Evolutionary conservation across 1,284 basidiomycete genomes (phyloP).

Genomic region (Cerrena zonata): DNA sequence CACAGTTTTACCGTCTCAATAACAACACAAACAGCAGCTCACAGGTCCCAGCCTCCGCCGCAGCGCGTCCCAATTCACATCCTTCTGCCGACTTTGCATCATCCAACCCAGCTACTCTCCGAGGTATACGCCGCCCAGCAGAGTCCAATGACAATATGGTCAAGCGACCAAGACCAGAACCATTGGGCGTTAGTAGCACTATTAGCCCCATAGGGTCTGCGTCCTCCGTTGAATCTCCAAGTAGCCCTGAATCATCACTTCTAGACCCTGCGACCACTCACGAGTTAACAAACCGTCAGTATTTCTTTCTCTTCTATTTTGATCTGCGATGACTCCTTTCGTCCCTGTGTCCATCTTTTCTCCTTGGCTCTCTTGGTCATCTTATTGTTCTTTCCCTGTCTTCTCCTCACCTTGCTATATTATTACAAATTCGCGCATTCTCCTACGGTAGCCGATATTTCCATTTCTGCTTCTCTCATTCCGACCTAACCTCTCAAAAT

Average conservation of each 20-base stretch:
- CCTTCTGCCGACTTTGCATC: slow-evolving; percentile 6
- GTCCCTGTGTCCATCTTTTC: too few species aligned
- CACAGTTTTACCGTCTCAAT: not conserved
- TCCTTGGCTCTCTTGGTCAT: too few species aligned
- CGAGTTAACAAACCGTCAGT: slow-evolving; percentile 69
- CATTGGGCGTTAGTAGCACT: slow-evolving; percentile 9
- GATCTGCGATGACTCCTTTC: slow-evolving; percentile 12
- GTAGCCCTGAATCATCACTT: slow-evolving; percentile 13
- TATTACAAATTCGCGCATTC: too few species aligned
- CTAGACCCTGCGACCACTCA: slow-evolving; percentile 61
- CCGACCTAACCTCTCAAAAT: not conserved
- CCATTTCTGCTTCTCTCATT: not conserved
- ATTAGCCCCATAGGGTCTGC: slow-evolving; percentile 37
- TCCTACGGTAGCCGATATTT: slow-evolving; percentile 1
- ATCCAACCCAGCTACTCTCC: not conserved
- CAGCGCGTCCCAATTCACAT: too few species aligned
- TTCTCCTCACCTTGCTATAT: too few species aligned
- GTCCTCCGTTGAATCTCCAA: slow-evolving; percentile 26
- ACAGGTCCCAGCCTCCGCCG: too few species aligned
- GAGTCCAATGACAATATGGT: slow-evolving; percentile 16
- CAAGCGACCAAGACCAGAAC: slow-evolving; percentile 15
- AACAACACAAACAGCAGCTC: too few species aligned
- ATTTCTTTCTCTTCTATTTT: slow-evolving; percentile 7
- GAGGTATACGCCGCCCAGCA: slow-evolving; percentile 8
- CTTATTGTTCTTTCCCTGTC: too few species aligned